A percentile compares a stretch with the other conserved stretches of the same genome.
phyloP scores from a whole-genome alignment of 1,139 yeast species.

The Zygosaccharomyces pseudobailii region DNA sequence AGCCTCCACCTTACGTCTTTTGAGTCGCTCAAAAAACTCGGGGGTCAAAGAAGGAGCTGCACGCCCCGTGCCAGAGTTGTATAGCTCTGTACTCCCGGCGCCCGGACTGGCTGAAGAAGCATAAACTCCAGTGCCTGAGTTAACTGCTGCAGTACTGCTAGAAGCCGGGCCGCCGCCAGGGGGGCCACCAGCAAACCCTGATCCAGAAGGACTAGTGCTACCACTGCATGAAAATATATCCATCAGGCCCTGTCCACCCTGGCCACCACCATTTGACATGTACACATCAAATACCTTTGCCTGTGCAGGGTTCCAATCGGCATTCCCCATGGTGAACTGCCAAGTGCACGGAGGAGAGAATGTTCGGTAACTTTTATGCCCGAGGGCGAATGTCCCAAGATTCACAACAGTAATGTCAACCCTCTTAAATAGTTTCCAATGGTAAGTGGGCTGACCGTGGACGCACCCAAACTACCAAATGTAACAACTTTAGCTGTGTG shows the following conservation, averaged over 20 bases:
- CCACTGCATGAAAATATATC: constrained; percentile 10
- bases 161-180: neutral
- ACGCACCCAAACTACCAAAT: neutral
- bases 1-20: constrained; percentile 3
- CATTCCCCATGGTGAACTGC: constrained; percentile 3
- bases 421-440: constrained; percentile 1
- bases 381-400: constrained; percentile 1
- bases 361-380: neutral
- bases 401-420: neutral
- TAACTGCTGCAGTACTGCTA: neutral
- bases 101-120: neutral
- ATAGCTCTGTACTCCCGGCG: constrained; percentile 6
- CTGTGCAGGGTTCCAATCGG: constrained; percentile 14
- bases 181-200: neutral
- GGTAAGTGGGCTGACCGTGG: constrained; percentile 1
- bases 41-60: constrained; percentile 7
- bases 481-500: neutral
- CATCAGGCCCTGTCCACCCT: constrained; percentile 15
- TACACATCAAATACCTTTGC: constrained; percentile 30
- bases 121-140: neutral
- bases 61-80: constrained; percentile 15
- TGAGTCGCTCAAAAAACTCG: constrained; percentile 8
- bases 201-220: neutral
- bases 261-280: constrained; percentile 18
- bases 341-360: neutral